Base-by-base conservation (phyloP, 2,329 filamentous ascomycete genomes). In the Pseudogymnoascus verrucosus region DNA sequence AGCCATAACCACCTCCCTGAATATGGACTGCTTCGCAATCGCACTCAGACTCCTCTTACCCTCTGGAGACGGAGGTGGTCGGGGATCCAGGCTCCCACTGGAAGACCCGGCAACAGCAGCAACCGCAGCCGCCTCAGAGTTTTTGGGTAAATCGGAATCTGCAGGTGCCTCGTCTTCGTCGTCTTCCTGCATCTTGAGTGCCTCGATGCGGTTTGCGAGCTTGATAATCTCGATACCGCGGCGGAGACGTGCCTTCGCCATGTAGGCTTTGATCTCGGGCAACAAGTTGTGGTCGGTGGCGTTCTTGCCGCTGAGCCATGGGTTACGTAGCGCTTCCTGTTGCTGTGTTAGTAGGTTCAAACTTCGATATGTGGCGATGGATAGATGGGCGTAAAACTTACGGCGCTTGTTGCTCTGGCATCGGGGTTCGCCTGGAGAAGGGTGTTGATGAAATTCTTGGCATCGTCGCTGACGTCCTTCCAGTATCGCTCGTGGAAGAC, bases 401-500 rank as follows among this genome's bases (percentile, higher is more conserved):
- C 89, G 77, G 89, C 82, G 71, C 91, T 96, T 1, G 89, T 89
- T 71, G 86, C 87, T 70, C 96, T 88, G 70, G 89, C 84, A 59
- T 87, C 83, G 1, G 92, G 89, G 68, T 91, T 84, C 3, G 92
- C 87, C 69, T 93, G 88, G 65, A 99, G 83, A 26, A 99, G 83
- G 64, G 81, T 79, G 66, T 89, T 79, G 77, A 99, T 98, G 75
- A 99, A 99, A 69, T 93, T 87, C 79, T 98, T 99, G 68, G 93
- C 95, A 69, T 98, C 93, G 60, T 89, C 82, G 74, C 93, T 97
- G 71, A 99, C 95, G 70, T 97, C 95, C 75, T 92, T 95, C 95
- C 95, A 99, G 79, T 98, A 99, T 64, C 93, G 87, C 74, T 97
- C 93, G 76, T 99, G 95, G 84, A 98, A 99, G 62, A 96, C 84